A percentile compares a stretch with the other conserved stretches of the same genome.
phyloP scores from a whole-genome alignment of 2,329 filamentous ascomycete species.

The Monilinia vaccinii-corymbosi region DNA sequence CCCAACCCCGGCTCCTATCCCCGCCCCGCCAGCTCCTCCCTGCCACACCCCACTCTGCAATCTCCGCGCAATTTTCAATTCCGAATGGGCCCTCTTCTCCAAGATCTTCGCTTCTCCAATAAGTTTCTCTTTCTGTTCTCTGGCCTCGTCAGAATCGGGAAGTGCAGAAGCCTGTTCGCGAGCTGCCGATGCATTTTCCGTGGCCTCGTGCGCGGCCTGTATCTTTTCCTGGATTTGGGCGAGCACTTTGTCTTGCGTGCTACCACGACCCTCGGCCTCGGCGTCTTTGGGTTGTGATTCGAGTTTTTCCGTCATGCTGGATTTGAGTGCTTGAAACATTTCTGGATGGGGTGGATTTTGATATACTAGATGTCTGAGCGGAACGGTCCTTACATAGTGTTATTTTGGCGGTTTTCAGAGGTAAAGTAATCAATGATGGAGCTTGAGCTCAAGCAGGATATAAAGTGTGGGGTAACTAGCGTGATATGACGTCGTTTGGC shows the following conservation, averaged over 20 bases:
- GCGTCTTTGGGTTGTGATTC: constrained; percentile 1
- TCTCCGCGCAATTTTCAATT: constrained; percentile 55
- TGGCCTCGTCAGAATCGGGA: constrained; percentile 9
- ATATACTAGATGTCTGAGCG: not conserved
- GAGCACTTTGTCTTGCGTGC: constrained; percentile 16
- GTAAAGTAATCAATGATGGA: not conserved
- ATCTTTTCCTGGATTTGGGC: constrained; percentile 12
- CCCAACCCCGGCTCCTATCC: constrained; percentile 19
- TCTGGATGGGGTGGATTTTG: not conserved
- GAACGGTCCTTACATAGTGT: not conserved
- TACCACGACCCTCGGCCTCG: not conserved
- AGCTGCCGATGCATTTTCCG: constrained; percentile 5
- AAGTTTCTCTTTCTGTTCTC: constrained; percentile 14
- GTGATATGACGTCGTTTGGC: constrained; percentile 6
- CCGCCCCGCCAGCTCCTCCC: constrained; percentile 18
- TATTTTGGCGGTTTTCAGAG: not conserved
- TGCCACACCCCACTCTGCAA: constrained; percentile 25
- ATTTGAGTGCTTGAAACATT: constrained; percentile 1
- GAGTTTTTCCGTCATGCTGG: not conserved
- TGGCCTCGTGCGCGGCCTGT: constrained; percentile 11
- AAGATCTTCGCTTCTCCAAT: constrained; percentile 17
- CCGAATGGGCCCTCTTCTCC: constrained; percentile 36
- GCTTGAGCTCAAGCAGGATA: constrained; percentile 3
- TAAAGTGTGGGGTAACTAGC: constrained; percentile 5
- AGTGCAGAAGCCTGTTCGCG: constrained; percentile 8